Evolutionary conservation across 139 green algal genomes (phyloP), one percentile per base, ranked within the genome.

Genomic region (Volvox africanus): DNA sequence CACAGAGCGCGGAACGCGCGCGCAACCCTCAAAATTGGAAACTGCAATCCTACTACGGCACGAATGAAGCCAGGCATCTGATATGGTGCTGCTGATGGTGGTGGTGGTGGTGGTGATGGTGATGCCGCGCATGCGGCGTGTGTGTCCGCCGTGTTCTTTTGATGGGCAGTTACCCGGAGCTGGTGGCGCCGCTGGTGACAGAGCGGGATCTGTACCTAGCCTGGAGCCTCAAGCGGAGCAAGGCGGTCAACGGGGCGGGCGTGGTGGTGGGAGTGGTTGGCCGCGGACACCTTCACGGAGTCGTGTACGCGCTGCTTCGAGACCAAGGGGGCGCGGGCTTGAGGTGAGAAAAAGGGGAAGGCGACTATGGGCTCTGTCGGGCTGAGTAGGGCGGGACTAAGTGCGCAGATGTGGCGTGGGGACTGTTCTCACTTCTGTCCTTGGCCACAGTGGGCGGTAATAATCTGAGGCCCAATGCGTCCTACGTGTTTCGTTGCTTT

Each of bases 141-240:
- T 55, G 44, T 55, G 44, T 9, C 44, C 44, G 44, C 44, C 44
- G 9, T 55, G 44, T 9, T 5, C 44, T 55, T 9, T 5, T 55
- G 44, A 14, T 55, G 44, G 44, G 61, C 82, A 86, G 68, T 12
- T 94, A 92, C 62, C 94, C 94, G 1, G 91, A 95, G 91, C 86
- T 96, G 14, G 67, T 95, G 11, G 35, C 17, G 20, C 89, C 95
- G 21, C 85, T 98, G 62, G 24, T 98, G 13, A 87, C 94, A 26
- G 96, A 98, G 84, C 92, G 96, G 0, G 96, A 98, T 83, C 68
- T 96, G 9, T 98, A 97, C 88, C 91, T 98, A 61, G 95, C 95
- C 0, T 98, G 96, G 96, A 95, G 82, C 22, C 61, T 97, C 14
- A 97, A 97, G 80, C 94, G 96, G 44, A 95, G 90, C 68, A 97